Percentiles rank a stretch among this genome's conserved stretches.
Conservation (phyloP, 345 rosid species). For the Moricandia moricandioides region DNA sequence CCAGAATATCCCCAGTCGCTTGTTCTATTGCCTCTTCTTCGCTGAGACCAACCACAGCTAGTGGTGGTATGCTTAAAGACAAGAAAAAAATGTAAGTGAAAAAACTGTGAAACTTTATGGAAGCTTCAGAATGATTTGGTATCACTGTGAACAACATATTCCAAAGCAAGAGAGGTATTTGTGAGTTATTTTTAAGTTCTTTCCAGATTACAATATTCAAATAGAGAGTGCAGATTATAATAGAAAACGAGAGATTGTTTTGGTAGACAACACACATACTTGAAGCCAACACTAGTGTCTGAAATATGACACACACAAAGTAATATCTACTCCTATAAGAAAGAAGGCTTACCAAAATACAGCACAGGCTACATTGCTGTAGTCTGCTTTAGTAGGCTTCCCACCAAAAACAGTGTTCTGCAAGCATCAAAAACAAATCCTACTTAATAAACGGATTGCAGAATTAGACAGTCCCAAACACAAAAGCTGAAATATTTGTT, state of each 20-base stretch:
- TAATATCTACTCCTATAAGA: not conserved
- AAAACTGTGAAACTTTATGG: not conserved
- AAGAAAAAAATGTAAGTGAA: not conserved
- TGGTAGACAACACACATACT: not conserved
- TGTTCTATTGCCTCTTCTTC: conserved; percentile 91
- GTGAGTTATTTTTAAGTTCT: not conserved
- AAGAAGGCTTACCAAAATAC: conserved; percentile 71
- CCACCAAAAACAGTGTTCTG: conserved; percentile 98
- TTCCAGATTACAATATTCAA: not conserved
- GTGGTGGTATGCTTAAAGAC: conserved; percentile 90
- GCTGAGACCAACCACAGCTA: conserved; percentile 91
- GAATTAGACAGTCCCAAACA: not conserved
- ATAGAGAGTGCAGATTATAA: not conserved
- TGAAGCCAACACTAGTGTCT: not conserved
- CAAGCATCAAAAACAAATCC: conserved; percentile 30
- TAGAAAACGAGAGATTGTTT: not conserved
- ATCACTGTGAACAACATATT: not conserved
- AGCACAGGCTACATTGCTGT: conserved; percentile 69
- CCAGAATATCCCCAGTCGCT: conserved; percentile 71
- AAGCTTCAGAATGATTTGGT: not conserved
- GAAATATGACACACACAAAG: not conserved
- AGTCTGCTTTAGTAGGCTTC: conserved; percentile 75
- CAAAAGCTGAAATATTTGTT: not conserved
- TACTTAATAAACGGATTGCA: not conserved
- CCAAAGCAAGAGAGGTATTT: not conserved